Conservation (phyloP, 1,139 yeast species). For the Debaryomycetaceae sp. region DNA sequence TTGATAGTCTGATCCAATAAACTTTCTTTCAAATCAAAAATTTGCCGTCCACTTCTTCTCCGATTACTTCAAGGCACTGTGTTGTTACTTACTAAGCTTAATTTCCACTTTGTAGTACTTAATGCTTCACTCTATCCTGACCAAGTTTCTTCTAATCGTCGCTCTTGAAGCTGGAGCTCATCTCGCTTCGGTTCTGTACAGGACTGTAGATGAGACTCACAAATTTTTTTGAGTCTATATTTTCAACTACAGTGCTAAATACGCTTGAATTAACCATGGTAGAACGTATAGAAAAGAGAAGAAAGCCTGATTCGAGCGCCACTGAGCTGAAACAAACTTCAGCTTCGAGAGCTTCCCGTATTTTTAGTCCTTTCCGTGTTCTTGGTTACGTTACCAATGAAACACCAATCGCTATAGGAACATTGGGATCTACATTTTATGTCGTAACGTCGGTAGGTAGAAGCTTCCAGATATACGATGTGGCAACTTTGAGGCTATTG, state of each 20-base stretch:
- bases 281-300: constrained; percentile 30
- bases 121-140: too few species aligned
- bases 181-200: constrained; percentile 13
- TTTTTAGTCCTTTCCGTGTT: constrained; percentile 46
- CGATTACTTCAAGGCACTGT: too few species aligned
- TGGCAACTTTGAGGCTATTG: constrained; percentile 76
- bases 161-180: constrained; percentile 9
- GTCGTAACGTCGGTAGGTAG: constrained; percentile 88
- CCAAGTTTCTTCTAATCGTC: background rate
- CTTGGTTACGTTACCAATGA: constrained; percentile 73
- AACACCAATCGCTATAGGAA: constrained; percentile 82
- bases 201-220: constrained; percentile 5
- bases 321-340: background rate
- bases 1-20: too few species aligned
- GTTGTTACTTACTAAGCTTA: too few species aligned
- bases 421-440: constrained; percentile 83
- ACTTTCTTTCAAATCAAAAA: too few species aligned
- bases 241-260: background rate
- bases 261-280: constrained; percentile 17
- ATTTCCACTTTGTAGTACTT: too few species aligned
- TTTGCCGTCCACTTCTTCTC: too few species aligned
- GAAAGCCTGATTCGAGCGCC: constrained; percentile 17
- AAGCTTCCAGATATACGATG: constrained; percentile 91
- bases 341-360: constrained; percentile 22
- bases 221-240: constrained; percentile 5